Percentiles rank a stretch among this genome's conserved stretches.
Evolutionary conservation across 441 rosid species (phyloP).

Genomic region (Corymbia citriodora): DNA sequence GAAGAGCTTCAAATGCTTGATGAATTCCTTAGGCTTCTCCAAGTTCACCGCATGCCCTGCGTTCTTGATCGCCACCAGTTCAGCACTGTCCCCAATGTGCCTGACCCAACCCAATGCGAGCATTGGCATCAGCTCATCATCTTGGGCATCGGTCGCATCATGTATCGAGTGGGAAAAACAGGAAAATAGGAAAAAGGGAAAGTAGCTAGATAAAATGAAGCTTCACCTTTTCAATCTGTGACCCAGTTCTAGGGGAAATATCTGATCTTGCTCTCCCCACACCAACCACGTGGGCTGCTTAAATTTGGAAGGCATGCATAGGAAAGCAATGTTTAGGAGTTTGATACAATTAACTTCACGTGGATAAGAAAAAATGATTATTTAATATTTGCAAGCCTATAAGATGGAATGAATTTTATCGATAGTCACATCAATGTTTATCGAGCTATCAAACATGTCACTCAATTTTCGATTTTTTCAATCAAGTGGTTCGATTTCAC

Average conservation of each 20-base stretch:
- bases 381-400: accelerated
- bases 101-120: slow-evolving; percentile 8
- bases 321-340: background rate
- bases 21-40: slow-evolving; percentile 62
- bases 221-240: slow-evolving; percentile 50
- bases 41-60: slow-evolving; percentile 80
- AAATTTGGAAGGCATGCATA: background rate
- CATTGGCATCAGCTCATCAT: background rate
- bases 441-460: background rate
- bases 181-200: background rate
- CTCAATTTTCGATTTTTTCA: no score
- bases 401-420: background rate
- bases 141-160: background rate
- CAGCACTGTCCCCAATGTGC: slow-evolving; percentile 58
- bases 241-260: slow-evolving; percentile 61
- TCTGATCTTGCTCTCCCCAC: slow-evolving; percentile 75
- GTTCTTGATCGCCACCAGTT: slow-evolving; percentile 48
- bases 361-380: background rate
- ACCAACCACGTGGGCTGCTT: slow-evolving; percentile 30
- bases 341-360: background rate
- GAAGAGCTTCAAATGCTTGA: slow-evolving; percentile 53
- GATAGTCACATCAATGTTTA: accelerated
- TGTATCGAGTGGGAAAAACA: background rate
- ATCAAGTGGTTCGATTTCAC: no score
- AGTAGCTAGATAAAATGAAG: background rate